A percentile compares a stretch with the other conserved stretches of the same genome.
Conservation (phyloP, 139 green algal genomes). For the Chlamydomonas incerta region DNA sequence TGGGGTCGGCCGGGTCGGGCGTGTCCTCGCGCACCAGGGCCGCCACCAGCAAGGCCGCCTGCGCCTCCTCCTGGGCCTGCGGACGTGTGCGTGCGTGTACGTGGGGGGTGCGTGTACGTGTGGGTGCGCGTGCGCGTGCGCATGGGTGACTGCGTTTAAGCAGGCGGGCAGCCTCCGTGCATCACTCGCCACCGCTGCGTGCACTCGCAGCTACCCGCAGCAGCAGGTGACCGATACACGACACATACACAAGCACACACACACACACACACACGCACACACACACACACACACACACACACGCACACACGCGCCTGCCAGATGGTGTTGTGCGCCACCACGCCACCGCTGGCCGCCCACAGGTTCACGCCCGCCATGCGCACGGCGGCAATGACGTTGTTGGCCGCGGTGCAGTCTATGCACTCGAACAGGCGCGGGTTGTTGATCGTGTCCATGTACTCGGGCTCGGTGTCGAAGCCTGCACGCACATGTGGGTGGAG, state of each 20-base stretch:
- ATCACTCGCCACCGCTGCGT: no score
- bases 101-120: neutral
- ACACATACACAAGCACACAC: no score
- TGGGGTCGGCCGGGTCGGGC: no score
- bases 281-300: no score
- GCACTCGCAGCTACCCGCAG: no score
- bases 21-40: neutral
- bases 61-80: neutral
- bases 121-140: neutral
- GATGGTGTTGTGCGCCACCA: slow-evolving; percentile 39
- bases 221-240: no score
- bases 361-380: slow-evolving; percentile 11
- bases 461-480: slow-evolving; percentile 7
- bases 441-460: slow-evolving; percentile 10
- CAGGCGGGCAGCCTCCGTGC: no score
- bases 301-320: neutral
- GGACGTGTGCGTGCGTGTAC: neutral
- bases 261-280: no score
- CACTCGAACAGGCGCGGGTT: slow-evolving; percentile 33
- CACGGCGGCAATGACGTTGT: slow-evolving; percentile 27
- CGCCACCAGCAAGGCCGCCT: neutral
- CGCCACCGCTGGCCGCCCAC: neutral
- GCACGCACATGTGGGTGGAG: neutral
- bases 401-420: slow-evolving; percentile 3
- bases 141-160: no score